Conservation (phyloP, 805 yeast genomes). For the Cyberlindnera mrakii region DNA sequence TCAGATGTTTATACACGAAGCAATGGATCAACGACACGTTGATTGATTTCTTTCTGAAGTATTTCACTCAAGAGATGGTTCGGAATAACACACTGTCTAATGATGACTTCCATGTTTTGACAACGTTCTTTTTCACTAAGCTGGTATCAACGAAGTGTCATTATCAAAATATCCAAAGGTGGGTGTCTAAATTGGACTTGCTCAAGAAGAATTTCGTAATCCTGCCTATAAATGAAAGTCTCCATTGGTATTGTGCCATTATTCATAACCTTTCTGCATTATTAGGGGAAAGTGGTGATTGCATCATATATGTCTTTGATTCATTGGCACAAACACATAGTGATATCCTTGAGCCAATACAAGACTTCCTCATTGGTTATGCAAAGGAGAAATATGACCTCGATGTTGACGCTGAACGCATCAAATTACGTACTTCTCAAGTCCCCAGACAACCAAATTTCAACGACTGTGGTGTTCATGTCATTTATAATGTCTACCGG, state of each 20-base stretch:
- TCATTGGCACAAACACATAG: slow-evolving; percentile 61
- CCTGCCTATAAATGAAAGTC: slow-evolving; percentile 73
- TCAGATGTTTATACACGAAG: slow-evolving; percentile 68
- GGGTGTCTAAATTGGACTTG: slow-evolving; percentile 70
- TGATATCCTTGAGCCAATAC: slow-evolving; percentile 46
- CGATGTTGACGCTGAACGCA: slow-evolving; percentile 37
- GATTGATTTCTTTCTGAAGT: slow-evolving; percentile 76
- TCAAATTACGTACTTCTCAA: slow-evolving; percentile 41
- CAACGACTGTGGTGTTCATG: slow-evolving; percentile 93
- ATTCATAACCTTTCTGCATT: slow-evolving; percentile 46
- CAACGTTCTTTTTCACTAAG: slow-evolving; percentile 78
- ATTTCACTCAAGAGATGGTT: slow-evolving; percentile 36
- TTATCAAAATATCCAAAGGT: slow-evolving; percentile 62
- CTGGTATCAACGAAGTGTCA: slow-evolving; percentile 39
- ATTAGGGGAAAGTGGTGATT: slow-evolving; percentile 11
- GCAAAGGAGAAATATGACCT: slow-evolving; percentile 58
- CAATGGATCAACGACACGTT: slow-evolving; percentile 89
- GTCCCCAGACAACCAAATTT: slow-evolving; percentile 85
- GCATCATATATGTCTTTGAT: slow-evolving; percentile 51
- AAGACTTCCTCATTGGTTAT: slow-evolving; percentile 56
- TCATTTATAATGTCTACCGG: slow-evolving; percentile 63
- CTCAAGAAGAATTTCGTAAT: slow-evolving; percentile 55
- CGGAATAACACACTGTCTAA: slow-evolving; percentile 24
- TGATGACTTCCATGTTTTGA: slow-evolving; percentile 51
- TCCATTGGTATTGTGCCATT: slow-evolving; percentile 87